Conservation (phyloP, 2,329 filamentous ascomycete species). For the Alternaria alternata region DNA sequence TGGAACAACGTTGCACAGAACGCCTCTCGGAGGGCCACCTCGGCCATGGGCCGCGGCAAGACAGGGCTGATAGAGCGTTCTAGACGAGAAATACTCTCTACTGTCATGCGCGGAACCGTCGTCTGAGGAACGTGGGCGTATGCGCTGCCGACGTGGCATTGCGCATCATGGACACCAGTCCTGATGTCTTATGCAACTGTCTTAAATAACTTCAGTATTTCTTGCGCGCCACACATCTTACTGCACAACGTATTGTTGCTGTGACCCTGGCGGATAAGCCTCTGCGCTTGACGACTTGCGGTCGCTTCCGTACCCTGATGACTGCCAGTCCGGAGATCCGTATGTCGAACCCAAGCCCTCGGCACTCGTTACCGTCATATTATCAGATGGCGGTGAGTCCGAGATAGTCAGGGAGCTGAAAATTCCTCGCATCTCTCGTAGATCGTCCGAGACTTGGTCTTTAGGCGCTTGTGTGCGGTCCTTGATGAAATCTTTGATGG, state of each 20-base stretch:
- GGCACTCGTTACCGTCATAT: slow-evolving; percentile 36
- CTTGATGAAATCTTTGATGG: slow-evolving; percentile 81
- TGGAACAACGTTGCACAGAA: slow-evolving; percentile 37
- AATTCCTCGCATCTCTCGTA: slow-evolving; percentile 78
- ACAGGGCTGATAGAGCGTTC: slow-evolving; percentile 37
- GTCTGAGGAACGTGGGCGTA: slow-evolving; percentile 11
- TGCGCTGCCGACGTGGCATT: slow-evolving; percentile 16
- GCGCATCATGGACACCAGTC: slow-evolving; percentile 4
- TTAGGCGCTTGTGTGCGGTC: slow-evolving; percentile 69
- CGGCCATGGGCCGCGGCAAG: neutral
- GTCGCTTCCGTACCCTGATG: slow-evolving; percentile 29
- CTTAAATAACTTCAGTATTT: neutral
- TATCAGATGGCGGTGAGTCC: slow-evolving; percentile 44
- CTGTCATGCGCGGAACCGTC: slow-evolving; percentile 17
- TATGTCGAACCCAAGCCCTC: slow-evolving; percentile 31
- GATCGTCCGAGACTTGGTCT: slow-evolving; percentile 65
- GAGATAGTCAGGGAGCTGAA: slow-evolving; percentile 57
- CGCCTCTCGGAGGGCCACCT: slow-evolving; percentile 30
- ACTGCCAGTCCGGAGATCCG: slow-evolving; percentile 36
- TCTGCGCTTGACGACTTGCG: slow-evolving; percentile 29
- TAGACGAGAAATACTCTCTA: slow-evolving; percentile 12
- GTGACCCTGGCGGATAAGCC: slow-evolving; percentile 19
- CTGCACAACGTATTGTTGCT: slow-evolving; percentile 22
- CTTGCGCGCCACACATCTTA: slow-evolving; percentile 12
- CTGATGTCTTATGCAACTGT: slow-evolving; percentile 9